These are phyloP conservation scores for Eragrostis tef DNA, from an alignment of 202 grass and related monocot genomes.

Conservation along the genomic window DNA sequence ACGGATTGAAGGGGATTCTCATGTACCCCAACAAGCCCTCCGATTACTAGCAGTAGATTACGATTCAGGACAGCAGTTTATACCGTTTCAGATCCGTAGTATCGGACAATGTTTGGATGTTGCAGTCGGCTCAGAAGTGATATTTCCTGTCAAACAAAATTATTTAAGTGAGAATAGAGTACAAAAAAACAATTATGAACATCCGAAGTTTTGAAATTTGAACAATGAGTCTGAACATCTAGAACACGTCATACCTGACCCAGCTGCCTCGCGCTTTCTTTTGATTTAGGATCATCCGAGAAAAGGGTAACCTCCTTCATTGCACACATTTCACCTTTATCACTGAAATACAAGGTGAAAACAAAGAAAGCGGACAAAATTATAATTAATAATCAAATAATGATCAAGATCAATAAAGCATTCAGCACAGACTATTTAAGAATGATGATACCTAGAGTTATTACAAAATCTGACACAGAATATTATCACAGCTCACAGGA, in stretches of 20 bases:
- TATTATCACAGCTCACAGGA: conserved; percentile 15
- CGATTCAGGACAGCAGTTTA: conserved; percentile 31
- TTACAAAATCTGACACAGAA: conserved; percentile 19
- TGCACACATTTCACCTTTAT: conserved; percentile 98
- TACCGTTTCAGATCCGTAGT: conserved; percentile 98
- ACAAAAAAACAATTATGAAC: conserved; percentile 23
- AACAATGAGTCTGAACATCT: conserved; percentile 1
- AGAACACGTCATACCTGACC: conserved; percentile 67
- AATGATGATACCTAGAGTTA: conserved; percentile 27
- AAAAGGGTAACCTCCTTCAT: conserved; percentile 99
- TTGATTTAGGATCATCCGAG: conserved; percentile 97
- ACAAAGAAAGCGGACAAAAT: conserved; percentile 26
- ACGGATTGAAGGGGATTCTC: background rate
- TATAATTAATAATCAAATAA: conserved; percentile 11
- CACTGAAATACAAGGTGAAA: conserved; percentile 57
- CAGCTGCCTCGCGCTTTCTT: conserved; percentile 93
- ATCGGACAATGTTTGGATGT: conserved; percentile 97
- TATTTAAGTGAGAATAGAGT: conserved; percentile 18
- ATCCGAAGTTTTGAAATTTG: conserved; percentile 2
- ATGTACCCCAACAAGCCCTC: background rate
- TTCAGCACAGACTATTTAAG: conserved; percentile 32
- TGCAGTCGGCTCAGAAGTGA: conserved; percentile 86
- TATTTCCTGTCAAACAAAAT: conserved; percentile 82
- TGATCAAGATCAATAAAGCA: conserved; percentile 32
- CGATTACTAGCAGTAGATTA: conserved; percentile 21